Conservation (phyloP, 148 eudicot genomes). For the Rhododendron vialii region DNA sequence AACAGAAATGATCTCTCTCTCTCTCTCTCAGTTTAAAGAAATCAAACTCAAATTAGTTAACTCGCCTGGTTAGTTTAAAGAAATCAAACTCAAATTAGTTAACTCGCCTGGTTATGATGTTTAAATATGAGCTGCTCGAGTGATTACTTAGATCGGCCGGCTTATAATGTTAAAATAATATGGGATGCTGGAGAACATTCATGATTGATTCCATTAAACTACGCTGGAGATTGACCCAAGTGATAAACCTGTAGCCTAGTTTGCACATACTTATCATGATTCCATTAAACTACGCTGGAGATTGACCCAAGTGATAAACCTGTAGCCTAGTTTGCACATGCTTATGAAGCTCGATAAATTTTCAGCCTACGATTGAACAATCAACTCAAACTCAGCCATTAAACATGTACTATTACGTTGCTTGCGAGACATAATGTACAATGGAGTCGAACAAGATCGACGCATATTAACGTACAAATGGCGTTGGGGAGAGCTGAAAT, state of each 20-base stretch:
- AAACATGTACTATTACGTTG: background rate
- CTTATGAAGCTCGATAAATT: background rate
- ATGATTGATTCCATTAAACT: background rate
- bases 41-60: too few species aligned
- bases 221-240: background rate
- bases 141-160: too few species aligned
- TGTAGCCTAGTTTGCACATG: too few species aligned
- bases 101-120: too few species aligned
- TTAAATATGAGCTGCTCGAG: too few species aligned
- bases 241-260: background rate
- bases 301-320: background rate
- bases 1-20: too few species aligned
- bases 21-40: too few species aligned
- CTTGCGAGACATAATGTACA: background rate
- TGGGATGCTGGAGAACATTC: background rate
- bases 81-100: too few species aligned
- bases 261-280: background rate
- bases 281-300: background rate
- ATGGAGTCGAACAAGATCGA: background rate
- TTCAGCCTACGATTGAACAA: background rate
- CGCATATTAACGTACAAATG: background rate
- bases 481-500: background rate
- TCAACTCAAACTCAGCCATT: background rate
- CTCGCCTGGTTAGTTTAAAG: too few species aligned
- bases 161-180: too few species aligned